Percentiles rank a stretch among this genome's conserved stretches.
Conservation (phyloP, 2,329 filamentous ascomycete species). For the Colletotrichum spinosum region DNA sequence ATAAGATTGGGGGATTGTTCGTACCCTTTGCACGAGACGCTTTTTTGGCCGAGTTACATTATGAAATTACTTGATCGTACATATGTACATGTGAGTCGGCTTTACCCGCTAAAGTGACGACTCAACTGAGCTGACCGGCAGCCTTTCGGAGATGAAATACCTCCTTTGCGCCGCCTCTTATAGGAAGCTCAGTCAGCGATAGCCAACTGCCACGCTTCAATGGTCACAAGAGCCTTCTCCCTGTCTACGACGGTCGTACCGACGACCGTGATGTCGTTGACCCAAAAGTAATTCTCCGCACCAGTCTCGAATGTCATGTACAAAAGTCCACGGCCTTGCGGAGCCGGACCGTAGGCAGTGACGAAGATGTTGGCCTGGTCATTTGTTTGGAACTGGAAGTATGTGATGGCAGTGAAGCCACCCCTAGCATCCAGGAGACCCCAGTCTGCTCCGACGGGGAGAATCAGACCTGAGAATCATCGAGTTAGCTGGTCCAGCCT, state of each 20-base stretch:
- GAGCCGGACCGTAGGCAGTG: background rate
- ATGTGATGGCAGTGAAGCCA: background rate
- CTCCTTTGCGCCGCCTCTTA: no score
- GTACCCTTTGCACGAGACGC: no score
- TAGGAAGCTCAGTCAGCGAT: no score
- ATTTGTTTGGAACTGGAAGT: slow-evolving; percentile 15
- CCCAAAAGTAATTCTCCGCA: slow-evolving; percentile 13
- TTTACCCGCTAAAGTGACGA: no score
- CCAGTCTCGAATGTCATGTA: slow-evolving; percentile 14
- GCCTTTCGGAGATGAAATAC: no score
- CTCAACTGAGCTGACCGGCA: no score
- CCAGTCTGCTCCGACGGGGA: slow-evolving; percentile 7
- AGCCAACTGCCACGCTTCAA: slow-evolving; percentile 3
- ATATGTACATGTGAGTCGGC: no score
- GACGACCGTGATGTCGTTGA: slow-evolving; percentile 5
- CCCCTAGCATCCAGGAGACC: slow-evolving; percentile 12
- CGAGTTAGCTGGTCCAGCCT: background rate
- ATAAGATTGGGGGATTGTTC: no score
- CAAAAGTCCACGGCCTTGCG: slow-evolving; percentile 1
- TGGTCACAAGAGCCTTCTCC: background rate
- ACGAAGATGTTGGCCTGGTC: slow-evolving; percentile 19
- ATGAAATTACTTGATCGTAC: no score
- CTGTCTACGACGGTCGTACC: background rate
- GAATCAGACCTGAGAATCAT: background rate
- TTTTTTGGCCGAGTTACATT: no score